Conservation (phyloP, 345 rosid species). For the Citrus sp. region DNA sequence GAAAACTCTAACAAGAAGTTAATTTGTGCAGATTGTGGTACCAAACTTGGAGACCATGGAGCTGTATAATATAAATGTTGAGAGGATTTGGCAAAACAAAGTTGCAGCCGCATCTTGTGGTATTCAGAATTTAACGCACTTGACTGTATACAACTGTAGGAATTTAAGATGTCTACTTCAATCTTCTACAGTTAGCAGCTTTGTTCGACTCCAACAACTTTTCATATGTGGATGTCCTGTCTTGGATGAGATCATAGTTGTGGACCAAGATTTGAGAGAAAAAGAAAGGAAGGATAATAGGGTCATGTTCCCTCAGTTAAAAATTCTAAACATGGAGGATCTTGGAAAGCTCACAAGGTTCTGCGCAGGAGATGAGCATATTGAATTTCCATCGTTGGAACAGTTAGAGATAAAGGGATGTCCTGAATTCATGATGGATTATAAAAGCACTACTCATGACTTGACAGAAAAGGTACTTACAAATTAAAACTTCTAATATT, state of each 20-base stretch:
- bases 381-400: conserved; percentile 7
- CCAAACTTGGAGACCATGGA: conserved; percentile 14
- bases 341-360: conserved; percentile 7
- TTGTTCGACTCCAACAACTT: background rate
- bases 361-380: background rate
- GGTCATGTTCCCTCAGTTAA: background rate
- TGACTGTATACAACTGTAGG: too few species aligned
- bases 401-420: background rate
- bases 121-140: too few species aligned
- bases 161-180: background rate
- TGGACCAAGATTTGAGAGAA: too few species aligned
- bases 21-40: conserved; percentile 13
- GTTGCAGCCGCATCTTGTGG: too few species aligned
- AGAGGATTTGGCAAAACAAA: too few species aligned
- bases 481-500: too few species aligned
- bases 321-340: background rate
- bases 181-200: background rate
- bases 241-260: background rate
- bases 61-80: background rate
- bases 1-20: too few species aligned
- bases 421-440: background rate
- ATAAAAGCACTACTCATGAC: background rate
- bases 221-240: background rate
- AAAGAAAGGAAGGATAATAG: background rate
- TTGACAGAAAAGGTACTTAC: background rate